These are phyloP conservation scores for Aureobasidium musti DNA, from an alignment of 2,329 filamentous ascomycete species.

Conservation along the genomic window DNA sequence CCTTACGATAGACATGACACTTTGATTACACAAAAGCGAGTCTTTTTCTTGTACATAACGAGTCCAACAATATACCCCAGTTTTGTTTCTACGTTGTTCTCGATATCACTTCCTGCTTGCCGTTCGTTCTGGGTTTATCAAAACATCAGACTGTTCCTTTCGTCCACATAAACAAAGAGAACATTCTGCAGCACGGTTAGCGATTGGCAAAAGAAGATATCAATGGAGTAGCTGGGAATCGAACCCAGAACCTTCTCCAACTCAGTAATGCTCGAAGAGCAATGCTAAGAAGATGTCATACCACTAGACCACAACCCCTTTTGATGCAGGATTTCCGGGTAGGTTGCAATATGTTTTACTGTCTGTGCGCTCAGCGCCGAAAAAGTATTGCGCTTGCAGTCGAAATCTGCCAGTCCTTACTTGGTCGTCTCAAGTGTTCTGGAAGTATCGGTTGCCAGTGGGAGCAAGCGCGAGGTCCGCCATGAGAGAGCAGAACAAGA, in stretches of 20 bases:
- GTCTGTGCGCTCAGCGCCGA: too few species aligned
- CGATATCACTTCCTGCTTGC: too few species aligned
- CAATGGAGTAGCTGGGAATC: constrained; percentile 27
- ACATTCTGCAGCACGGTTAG: background rate
- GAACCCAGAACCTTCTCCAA: constrained; percentile 28
- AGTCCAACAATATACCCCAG: constrained; percentile 2
- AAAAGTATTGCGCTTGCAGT: too few species aligned
- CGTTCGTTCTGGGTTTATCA: background rate
- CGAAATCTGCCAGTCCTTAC: too few species aligned
- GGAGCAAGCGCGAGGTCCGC: too few species aligned
- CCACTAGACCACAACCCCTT: constrained; percentile 26
- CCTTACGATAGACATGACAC: background rate
- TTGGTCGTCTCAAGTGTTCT: too few species aligned
- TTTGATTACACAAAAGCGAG: background rate
- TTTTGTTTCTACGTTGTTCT: background rate
- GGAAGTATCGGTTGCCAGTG: too few species aligned
- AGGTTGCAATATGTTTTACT: too few species aligned
- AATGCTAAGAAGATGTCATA: constrained; percentile 28
- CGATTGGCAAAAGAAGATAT: background rate
- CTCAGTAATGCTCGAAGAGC: constrained; percentile 21
- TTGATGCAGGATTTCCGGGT: background rate
- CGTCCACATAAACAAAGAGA: background rate
- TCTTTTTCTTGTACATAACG: constrained; percentile 8
- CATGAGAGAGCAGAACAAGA: background rate
- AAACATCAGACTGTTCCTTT: background rate